A percentile compares a stretch with the other conserved stretches of the same genome.
Conservation (phyloP, 106 monocot species). For the Posidonia australis region DNA sequence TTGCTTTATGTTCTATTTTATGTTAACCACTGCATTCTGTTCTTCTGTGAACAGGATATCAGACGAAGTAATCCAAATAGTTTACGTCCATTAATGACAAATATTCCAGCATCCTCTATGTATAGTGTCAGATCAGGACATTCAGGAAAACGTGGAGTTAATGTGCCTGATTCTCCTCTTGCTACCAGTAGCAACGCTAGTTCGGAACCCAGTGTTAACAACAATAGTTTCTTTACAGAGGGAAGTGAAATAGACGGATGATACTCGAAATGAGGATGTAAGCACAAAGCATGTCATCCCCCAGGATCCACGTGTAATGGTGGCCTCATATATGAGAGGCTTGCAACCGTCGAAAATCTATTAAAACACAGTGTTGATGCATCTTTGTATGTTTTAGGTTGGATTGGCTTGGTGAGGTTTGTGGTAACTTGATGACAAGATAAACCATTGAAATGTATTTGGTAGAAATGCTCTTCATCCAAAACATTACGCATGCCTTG, state of each 20-base stretch:
- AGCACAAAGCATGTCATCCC: too few species aligned
- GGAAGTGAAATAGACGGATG: slow-evolving; percentile 29
- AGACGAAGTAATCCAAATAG: slow-evolving; percentile 56
- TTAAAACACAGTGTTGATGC: too few species aligned
- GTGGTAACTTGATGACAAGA: too few species aligned
- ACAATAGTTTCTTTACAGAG: slow-evolving; percentile 30
- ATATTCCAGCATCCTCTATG: slow-evolving; percentile 75
- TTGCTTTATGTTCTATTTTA: neutral
- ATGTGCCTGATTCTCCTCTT: slow-evolving; percentile 59
- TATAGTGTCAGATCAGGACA: slow-evolving; percentile 62
- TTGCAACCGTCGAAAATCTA: too few species aligned
- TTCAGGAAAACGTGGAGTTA: slow-evolving; percentile 29
- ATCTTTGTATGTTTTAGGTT: too few species aligned
- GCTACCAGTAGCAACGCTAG: slow-evolving; percentile 77
- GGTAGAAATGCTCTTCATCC: too few species aligned
- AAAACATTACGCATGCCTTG: too few species aligned
- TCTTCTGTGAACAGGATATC: slow-evolving; percentile 39
- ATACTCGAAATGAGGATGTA: too few species aligned
- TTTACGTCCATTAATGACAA: slow-evolving; percentile 61
- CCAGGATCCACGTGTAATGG: too few species aligned
- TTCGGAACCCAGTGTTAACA: slow-evolving; percentile 59
- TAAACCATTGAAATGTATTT: too few species aligned
- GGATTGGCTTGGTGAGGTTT: too few species aligned
- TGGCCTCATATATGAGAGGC: too few species aligned
- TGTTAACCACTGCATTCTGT: neutral